Conservation (phyloP, 768 basidiomycete species). For the Sutorius australiensis region DNA sequence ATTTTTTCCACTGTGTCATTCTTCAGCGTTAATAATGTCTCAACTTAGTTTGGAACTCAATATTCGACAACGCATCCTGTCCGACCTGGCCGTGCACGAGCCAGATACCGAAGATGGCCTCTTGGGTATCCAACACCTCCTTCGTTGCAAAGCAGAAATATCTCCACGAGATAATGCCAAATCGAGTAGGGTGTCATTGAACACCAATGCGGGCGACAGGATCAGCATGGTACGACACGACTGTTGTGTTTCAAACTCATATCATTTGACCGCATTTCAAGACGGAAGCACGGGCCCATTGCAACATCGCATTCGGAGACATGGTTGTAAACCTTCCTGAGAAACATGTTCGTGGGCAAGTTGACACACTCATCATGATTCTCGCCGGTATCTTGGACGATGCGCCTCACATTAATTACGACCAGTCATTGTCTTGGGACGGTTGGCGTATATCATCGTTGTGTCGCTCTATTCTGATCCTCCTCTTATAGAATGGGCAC, state of each 20-base stretch:
- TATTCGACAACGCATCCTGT: conserved; percentile 70
- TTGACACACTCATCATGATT: conserved; percentile 51
- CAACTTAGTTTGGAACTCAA: conserved; percentile 66
- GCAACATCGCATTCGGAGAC: conserved; percentile 81
- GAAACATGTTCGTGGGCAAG: conserved; percentile 45
- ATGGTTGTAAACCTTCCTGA: conserved; percentile 64
- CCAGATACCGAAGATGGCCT: conserved; percentile 46
- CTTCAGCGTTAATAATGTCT: not conserved
- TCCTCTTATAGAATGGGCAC: conserved; percentile 66
- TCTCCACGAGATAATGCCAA: conserved; percentile 17
- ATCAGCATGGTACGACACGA: conserved; percentile 55
- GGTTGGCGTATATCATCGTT: conserved; percentile 40
- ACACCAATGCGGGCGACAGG: conserved; percentile 18
- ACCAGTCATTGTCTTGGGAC: conserved; percentile 74
- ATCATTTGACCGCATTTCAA: conserved; percentile 27
- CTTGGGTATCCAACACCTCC: conserved; percentile 48
- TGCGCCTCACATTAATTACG: conserved; percentile 74
- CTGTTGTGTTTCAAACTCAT: not conserved
- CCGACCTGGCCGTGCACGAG: conserved; percentile 64
- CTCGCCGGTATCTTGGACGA: conserved; percentile 68
- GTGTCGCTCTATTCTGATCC: not conserved
- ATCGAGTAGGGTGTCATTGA: conserved; percentile 21
- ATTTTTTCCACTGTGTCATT: not conserved
- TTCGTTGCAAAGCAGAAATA: conserved; percentile 60
- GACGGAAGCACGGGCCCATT: conserved; percentile 70